Conservation (phyloP, 1,284 basidiomycete species). For the Cutaneotrichosporon spelunceum region DNA sequence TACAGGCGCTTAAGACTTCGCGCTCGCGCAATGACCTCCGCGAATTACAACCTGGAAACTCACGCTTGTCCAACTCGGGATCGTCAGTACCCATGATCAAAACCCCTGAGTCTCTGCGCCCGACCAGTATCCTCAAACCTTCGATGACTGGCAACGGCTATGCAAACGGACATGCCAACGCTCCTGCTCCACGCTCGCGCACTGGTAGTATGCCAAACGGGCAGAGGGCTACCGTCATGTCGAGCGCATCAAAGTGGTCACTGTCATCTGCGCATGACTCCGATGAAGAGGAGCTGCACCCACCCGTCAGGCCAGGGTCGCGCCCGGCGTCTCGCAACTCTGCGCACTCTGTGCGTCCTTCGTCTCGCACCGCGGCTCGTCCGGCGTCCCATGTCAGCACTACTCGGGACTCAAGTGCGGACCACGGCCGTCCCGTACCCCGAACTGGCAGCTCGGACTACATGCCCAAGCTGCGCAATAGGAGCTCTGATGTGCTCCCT, state of each 20-base stretch:
- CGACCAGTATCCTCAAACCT: background rate
- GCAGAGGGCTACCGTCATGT: background rate
- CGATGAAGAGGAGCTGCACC: conserved; percentile 4
- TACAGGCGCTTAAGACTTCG: conserved; percentile 14
- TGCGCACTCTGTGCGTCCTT: conserved; percentile 14
- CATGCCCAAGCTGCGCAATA: conserved; percentile 1
- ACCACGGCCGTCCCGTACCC: background rate
- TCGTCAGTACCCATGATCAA: background rate
- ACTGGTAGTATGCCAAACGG: background rate
- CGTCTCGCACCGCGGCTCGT: conserved; percentile 4
- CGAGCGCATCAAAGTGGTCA: conserved; percentile 24
- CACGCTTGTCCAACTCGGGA: conserved; percentile 5
- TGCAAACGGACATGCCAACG: background rate
- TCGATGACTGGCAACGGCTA: conserved; percentile 8
- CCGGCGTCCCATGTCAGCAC: conserved; percentile 7
- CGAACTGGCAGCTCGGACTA: background rate
- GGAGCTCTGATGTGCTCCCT: background rate
- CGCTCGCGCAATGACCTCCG: conserved; percentile 3
- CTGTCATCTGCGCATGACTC: conserved; percentile 18
- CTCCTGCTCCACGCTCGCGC: background rate
- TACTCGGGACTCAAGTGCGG: conserved; percentile 3
- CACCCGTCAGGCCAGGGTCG: conserved; percentile 2
- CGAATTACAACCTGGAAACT: background rate
- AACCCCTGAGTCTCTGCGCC: background rate
- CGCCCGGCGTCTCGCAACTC: conserved; percentile 6